Base-by-base conservation (phyloP, 2,329 filamentous ascomycete species). In the Emergomyces pasteurianus region DNA sequence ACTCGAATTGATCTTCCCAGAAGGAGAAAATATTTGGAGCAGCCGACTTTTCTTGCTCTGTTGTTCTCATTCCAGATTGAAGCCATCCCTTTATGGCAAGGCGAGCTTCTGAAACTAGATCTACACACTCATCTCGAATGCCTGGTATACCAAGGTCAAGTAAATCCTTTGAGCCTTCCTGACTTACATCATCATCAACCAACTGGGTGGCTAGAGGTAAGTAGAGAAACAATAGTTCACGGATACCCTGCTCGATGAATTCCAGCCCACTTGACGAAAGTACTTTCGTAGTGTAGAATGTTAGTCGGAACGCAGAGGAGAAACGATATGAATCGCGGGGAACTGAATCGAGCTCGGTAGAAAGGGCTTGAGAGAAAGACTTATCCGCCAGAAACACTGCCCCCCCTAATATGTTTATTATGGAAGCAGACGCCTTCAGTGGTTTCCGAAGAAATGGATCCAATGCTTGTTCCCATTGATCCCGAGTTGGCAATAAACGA, bases 241-340 rank as follows among this genome's bases (percentile, higher is more conserved):
- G 67, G 57, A 71, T 64, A 49, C 72, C 70, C 50, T 71, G 55
- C 46, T 72, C 65, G 8, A 77, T 58, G 40, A 67, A 64, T 16
- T 70, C 65, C 14, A 74, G 64, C 2, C 76, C 58, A 23, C 76
- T 71, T 1, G 71, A 72, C 21, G 75, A 74, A 38, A 91, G 70
- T 0, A 94, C 70, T 56, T 80, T 80, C 6, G 80, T 78, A 0
- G 84, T 81, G 70, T 91, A 96, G 56, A 87, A 79, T 0, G 87
- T 84, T 77, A 95, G 88, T 60, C 92, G 82, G 16, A 89, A 83
- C 0, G 90, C 84, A 59, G 88, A 78, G 1, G 90, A 90, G 38
- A 86, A 83, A 0, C 88, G 88, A 64, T 83, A 82, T 3, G 81
- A 77, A 69, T 96, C 91, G 50, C 86, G 79, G 38, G 76, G 70